Evolutionary conservation across 306 rosid genomes (phyloP), one percentile per base, ranked within the genome.

Genomic region (Abrus pulchellus): DNA sequence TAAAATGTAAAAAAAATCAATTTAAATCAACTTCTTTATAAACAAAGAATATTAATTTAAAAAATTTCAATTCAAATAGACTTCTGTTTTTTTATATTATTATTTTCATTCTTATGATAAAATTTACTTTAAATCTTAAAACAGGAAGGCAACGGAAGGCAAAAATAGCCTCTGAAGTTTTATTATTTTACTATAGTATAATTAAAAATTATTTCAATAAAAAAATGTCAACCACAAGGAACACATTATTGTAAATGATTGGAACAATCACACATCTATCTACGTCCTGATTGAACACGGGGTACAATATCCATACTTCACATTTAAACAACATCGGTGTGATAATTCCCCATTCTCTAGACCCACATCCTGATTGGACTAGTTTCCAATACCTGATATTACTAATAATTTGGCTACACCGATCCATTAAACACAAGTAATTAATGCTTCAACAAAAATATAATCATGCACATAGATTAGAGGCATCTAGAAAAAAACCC

Each of bases 371-470:
- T 61, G 76, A 34, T 55, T 77, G 78, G 72, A 65, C 88, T 74
- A 64, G 83, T 66, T 76, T 70, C 79, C 63, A 62, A 55, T 36
- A 68, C 62, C 44, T 50, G 80, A 78, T 68, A 78, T 40, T 40
- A 71, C 30, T 84, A 72, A 61, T 76, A 73, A 82, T 70, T 59
- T 68, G 77, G 86, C 92, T 82, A 79, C 84, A 81, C 77, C 77
- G 84, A 85, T 75, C 83, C 77, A 79, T 69, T 69, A 64, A 67
- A 68, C 85, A 74, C 72, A 38, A 75, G 72, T n/a, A 82, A 75
- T 72, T 55, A 77, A 71, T 45, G 75, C 64, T 73, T 53, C 44
- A 72, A 81, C 54, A 75, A 64, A 33, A 81, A 71, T 45, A 68
- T 62, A 80, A 80, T 53, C 56, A 62, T 66, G 83, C 85, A 88